These are phyloP conservation scores for Nicotiana obtusifolia DNA, from an alignment of 257 asterid species.

Conservation along the genomic window DNA sequence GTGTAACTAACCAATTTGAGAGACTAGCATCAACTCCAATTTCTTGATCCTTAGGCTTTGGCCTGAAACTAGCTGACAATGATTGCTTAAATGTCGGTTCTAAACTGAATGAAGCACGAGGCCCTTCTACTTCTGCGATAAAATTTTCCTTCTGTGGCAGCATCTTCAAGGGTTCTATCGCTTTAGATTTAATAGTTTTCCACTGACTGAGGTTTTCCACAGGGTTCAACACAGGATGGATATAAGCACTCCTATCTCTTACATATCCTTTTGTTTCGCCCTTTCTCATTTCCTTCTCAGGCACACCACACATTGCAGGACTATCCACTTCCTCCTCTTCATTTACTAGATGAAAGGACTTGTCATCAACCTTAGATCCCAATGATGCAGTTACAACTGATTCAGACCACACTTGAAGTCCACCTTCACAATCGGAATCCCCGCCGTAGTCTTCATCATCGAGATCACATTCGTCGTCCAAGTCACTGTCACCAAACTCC, in stretches of 20 bases:
- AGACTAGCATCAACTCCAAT: constrained; percentile 87
- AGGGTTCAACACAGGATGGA: constrained; percentile 78
- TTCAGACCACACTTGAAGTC: constrained; percentile 53
- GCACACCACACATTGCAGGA: constrained; percentile 17
- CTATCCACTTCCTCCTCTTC: constrained; percentile 48
- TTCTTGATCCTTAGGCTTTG: constrained; percentile 45
- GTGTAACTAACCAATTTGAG: constrained; percentile 73
- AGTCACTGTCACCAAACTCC: constrained; percentile 54
- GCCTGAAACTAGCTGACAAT: constrained; percentile 25
- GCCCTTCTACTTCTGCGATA: constrained; percentile 33
- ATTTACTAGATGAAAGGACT: constrained; percentile 16
- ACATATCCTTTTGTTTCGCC: constrained; percentile 29
- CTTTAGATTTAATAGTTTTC: constrained; percentile 67
- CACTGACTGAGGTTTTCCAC: constrained; percentile 85
- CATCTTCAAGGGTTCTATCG: constrained; percentile 21
- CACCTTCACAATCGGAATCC: constrained; percentile 39
- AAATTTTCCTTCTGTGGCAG: constrained; percentile 68
- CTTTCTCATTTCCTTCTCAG: constrained; percentile 22
- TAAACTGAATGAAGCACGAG: constrained; percentile 34
- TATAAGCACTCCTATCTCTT: constrained; percentile 63
- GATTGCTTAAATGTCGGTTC: constrained; percentile 39
- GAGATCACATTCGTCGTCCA: constrained; percentile 47
- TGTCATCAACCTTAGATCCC: constrained; percentile 47
- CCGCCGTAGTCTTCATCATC: constrained; percentile 36
- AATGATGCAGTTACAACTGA: constrained; percentile 36